These are phyloP conservation scores for Pichia inconspicua DNA, from an alignment of 1,139 yeast species.

Conservation along the genomic window DNA sequence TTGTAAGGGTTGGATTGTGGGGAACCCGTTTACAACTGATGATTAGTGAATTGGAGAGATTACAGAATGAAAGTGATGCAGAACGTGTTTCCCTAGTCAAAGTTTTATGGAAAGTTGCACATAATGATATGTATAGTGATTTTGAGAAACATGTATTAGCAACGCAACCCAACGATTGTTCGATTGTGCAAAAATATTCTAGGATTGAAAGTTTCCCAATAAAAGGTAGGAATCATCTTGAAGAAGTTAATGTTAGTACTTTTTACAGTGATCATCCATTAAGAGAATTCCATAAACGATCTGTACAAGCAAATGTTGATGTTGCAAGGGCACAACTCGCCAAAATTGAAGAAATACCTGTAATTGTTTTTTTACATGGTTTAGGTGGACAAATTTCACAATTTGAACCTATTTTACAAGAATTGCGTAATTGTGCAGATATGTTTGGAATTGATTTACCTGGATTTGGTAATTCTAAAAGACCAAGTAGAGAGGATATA, in stretches of 20 bases:
- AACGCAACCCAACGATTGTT: constrained; percentile 48
- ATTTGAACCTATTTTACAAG: constrained; percentile 58
- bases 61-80: constrained; percentile 15
- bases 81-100: constrained; percentile 3
- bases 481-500: constrained; percentile 15
- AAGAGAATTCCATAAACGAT: constrained; percentile 39
- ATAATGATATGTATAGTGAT: constrained; percentile 19
- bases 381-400: constrained; percentile 73
- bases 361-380: constrained; percentile 60
- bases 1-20: too few species aligned
- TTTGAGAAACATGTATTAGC: constrained; percentile 35
- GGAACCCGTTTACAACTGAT: too few species aligned
- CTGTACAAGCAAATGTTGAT: constrained; percentile 14
- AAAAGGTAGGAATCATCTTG: constrained; percentile 26
- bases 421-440: constrained; percentile 59
- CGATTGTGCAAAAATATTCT: constrained; percentile 44
- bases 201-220: constrained; percentile 34
- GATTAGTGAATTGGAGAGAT: neutral
- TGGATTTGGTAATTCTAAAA: constrained; percentile 59
- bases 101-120: constrained; percentile 11
- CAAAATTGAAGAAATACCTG: constrained; percentile 45
- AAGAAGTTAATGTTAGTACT: constrained; percentile 34
- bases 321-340: constrained; percentile 25
- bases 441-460: constrained; percentile 62
- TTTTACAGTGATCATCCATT: constrained; percentile 51